Evolutionary conservation across 176 grass and related monocot genomes (phyloP), one percentile per base, ranked within the genome.

Genomic region (Otatea glauca): DNA sequence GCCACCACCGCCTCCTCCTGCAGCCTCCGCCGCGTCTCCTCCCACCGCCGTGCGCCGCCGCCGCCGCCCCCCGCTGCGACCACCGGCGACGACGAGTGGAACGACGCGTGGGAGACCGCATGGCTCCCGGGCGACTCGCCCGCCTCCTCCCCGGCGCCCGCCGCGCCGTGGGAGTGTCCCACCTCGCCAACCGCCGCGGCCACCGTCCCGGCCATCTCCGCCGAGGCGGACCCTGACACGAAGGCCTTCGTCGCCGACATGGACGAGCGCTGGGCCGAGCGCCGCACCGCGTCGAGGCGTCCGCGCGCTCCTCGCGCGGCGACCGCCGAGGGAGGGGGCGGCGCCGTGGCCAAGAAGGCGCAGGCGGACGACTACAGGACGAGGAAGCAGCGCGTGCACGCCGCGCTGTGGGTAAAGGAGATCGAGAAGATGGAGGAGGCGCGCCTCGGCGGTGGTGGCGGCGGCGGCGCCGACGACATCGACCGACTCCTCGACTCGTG

Each of bases 31-130:
- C 9, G 20, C 35, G 72, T 94, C 55, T 85, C 79, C 24, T 72
- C 63, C 21, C 63, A 78, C 35, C 87, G 80, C 27, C 24, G 88
- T 18, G 34, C 68, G 68, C 55, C 70, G 9, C 17, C 21, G 9
- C 58, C 68, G 68, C 55, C 64, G 42, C 54, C 72, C 29, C 55
- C 43, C 25, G 16, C 77, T 1, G 20, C 77, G 11, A 9, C 78
- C 58, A 94, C 89, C 10, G 93, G 91, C 0, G 70, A 95, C 50
- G 93, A 95, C 73, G 92, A 98, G 54, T 98, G 93, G 96, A 98
- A 95, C 89, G 91, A 98, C 77, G 91, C 96, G 25, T 98, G 96
- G 96, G 96, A 98, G 88, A 94, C 89, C 4, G 93, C 96, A 55
- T 98, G 96, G 96, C 96, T 98, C 35, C 93, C 93, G 6, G 91